Conservation (phyloP, 164 flowering plant species). For the Hamamelis virginiana region DNA sequence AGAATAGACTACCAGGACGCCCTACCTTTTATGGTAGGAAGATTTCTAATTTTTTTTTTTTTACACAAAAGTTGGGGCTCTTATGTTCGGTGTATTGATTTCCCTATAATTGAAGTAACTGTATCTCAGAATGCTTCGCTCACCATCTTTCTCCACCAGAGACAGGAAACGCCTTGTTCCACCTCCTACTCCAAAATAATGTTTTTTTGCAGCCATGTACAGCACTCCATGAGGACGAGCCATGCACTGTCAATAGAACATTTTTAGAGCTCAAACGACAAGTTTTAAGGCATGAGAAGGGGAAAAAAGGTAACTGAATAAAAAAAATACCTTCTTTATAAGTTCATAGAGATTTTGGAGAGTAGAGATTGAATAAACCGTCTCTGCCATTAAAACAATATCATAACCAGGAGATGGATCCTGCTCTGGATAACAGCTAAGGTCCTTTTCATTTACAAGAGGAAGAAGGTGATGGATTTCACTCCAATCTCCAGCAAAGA, state of each 20-base stretch:
- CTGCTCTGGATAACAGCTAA: constrained; percentile 12
- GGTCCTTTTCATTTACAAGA: constrained; percentile 19
- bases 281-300: neutral
- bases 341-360: constrained; percentile 70
- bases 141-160: constrained; percentile 84
- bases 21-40: no score
- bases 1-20: no score
- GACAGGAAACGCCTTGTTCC: constrained; percentile 81
- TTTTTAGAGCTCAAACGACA: constrained; percentile 5
- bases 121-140: constrained; percentile 13
- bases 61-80: no score
- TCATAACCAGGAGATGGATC: constrained; percentile 58
- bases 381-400: constrained; percentile 94
- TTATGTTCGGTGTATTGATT: no score
- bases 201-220: constrained; percentile 88
- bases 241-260: constrained; percentile 53
- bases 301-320: constrained; percentile 1
- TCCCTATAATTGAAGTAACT: no score
- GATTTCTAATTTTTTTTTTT: no score
- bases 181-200: constrained; percentile 98
- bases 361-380: constrained; percentile 73
- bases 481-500: constrained; percentile 88
- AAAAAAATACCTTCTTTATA: constrained; percentile 65
- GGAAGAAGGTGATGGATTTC: constrained; percentile 61
- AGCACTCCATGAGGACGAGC: constrained; percentile 66